phyloP scores from a whole-genome alignment of 305 asterid genomes.

The Fraxinus baroniana region DNA sequence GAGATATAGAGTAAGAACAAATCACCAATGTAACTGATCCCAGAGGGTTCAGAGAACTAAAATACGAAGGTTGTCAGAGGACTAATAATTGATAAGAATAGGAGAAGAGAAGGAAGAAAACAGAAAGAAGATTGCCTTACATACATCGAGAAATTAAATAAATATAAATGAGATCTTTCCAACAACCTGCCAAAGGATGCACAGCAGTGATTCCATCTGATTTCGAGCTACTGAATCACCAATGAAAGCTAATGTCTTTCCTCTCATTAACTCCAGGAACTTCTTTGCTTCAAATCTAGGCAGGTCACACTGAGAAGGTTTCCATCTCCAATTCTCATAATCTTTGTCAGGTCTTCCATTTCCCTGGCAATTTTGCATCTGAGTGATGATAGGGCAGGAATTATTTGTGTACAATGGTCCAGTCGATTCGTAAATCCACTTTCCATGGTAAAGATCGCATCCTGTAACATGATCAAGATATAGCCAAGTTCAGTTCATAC shows the following conservation, averaged over 20 bases:
- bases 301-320: slow-evolving; percentile 76
- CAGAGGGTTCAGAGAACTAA: not conserved
- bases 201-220: slow-evolving; percentile 93
- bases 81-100: slow-evolving; percentile 4
- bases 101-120: not conserved
- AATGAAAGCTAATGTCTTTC: slow-evolving; percentile 87
- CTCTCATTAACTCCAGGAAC: slow-evolving; percentile 87
- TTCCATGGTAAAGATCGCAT: slow-evolving; percentile 81
- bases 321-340: slow-evolving; percentile 93
- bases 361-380: slow-evolving; percentile 94
- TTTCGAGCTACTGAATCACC: slow-evolving; percentile 97
- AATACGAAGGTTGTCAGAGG: not conserved
- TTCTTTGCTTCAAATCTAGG: slow-evolving; percentile 70
- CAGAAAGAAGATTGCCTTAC: not conserved
- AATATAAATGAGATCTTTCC: not conserved
- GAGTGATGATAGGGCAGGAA: slow-evolving; percentile 83
- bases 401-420: slow-evolving; percentile 80
- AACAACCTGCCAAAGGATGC: slow-evolving; percentile 92
- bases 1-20: not conserved
- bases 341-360: slow-evolving; percentile 95
- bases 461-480: slow-evolving; percentile 42
- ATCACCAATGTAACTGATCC: not conserved
- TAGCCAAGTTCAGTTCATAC: slow-evolving; percentile 10
- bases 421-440: slow-evolving; percentile 65
- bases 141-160: slow-evolving; percentile 3